These are phyloP conservation scores for Falciphora oryzae DNA, from an alignment of 2,329 filamentous ascomycete species.

Conservation along the genomic window DNA sequence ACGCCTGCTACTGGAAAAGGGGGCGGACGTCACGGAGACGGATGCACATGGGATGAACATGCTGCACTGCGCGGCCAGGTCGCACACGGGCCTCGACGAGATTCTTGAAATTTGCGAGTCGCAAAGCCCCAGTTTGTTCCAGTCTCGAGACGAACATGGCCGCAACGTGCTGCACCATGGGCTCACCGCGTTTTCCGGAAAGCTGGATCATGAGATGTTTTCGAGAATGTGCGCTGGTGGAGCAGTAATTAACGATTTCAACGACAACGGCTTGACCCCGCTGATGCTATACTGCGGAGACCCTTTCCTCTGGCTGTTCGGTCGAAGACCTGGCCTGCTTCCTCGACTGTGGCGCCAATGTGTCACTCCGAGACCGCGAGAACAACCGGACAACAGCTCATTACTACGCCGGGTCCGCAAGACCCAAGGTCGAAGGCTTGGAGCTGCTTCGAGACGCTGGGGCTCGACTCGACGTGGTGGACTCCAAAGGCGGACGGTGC, in stretches of 20 bases:
- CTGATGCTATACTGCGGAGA: not conserved
- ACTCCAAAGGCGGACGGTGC: not conserved
- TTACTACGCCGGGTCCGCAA: not conserved
- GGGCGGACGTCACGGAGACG: not conserved
- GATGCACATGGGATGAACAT: not conserved
- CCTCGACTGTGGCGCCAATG: not conserved
- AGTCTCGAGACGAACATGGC: not conserved
- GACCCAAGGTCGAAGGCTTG: not conserved
- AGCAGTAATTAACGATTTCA: not conserved
- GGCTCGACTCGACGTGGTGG: not conserved
- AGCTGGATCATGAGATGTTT: no score
- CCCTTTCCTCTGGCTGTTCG: not conserved
- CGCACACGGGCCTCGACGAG: no score
- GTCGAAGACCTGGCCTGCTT: not conserved
- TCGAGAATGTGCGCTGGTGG: not conserved
- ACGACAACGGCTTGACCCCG: not conserved
- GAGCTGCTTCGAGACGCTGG: not conserved
- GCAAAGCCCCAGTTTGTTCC: not conserved
- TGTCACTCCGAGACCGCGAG: not conserved
- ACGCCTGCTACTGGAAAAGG: not conserved
- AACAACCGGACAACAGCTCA: not conserved
- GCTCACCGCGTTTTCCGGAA: no score
- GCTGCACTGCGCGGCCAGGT: no score
- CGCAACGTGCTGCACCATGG: not conserved
- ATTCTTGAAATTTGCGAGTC: not conserved